A percentile compares a stretch with the other conserved stretches of the same genome.
Evolutionary conservation across 1,139 yeast species (phyloP).

Genomic region (Yarrowia galli): DNA sequence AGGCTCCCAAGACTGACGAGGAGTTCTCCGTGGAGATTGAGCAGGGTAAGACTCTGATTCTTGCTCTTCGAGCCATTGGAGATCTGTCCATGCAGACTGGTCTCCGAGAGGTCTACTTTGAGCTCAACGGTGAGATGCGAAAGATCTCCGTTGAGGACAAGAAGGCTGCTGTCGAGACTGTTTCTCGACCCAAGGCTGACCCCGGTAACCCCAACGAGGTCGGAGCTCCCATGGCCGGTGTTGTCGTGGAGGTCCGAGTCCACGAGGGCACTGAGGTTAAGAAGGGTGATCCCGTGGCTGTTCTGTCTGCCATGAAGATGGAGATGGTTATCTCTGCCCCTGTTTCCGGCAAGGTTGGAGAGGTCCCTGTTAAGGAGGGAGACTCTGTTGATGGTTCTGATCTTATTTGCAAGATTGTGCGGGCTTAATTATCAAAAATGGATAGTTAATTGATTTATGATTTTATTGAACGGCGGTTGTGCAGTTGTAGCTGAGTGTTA

Average conservation of each 20-base stretch:
- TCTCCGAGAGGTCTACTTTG: constrained; percentile 94
- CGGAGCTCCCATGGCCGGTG: constrained; percentile 99
- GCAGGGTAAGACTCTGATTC: constrained; percentile 90
- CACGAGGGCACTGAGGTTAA: constrained; percentile 86
- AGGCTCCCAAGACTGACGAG: constrained; percentile 86
- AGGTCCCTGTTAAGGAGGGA: constrained; percentile 80
- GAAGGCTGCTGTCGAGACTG: constrained; percentile 80
- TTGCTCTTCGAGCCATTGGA: constrained; percentile 92
- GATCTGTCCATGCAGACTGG: constrained; percentile 87
- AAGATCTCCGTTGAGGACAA: constrained; percentile 91
- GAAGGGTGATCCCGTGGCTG: constrained; percentile 97
- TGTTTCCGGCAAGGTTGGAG: constrained; percentile 80
- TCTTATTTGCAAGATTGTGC: constrained; percentile 62
- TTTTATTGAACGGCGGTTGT: background rate
- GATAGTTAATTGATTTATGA: constrained; percentile 32
- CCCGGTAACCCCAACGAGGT: constrained; percentile 86
- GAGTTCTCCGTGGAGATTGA: constrained; percentile 90
- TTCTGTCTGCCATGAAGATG: constrained; percentile 99
- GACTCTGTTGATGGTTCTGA: constrained; percentile 96
- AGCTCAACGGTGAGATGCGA: constrained; percentile 97
- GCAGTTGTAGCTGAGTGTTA: no score
- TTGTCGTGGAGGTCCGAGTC: constrained; percentile 90
- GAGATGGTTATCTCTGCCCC: constrained; percentile 98
- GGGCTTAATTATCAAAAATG: constrained; percentile 27
- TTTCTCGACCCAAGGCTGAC: constrained; percentile 90